Base-by-base conservation (phyloP, 345 rosid species). In the Microcos paniculata region DNA sequence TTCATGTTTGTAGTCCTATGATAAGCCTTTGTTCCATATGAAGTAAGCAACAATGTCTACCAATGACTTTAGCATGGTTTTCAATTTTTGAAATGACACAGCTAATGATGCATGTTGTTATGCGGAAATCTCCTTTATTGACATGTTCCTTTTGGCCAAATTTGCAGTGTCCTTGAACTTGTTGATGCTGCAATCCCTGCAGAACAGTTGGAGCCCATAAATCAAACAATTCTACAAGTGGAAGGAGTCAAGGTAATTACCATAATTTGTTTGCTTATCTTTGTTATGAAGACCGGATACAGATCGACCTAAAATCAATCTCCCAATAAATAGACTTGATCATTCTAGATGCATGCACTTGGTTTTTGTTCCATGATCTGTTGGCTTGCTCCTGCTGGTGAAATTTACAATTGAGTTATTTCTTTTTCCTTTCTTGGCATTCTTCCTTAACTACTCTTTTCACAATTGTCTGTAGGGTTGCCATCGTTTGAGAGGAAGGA, bases 401-500 rank as follows among this genome's bases (percentile, higher is more conserved):
- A 66, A 65, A 65, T 42, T 3, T 43, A 42, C 11, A 23, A 14
- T 19, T 67, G 11, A 26, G 38, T 58, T 24, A 4, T 71, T 62
- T 55, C 49, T 38, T n/a, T 62, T 68, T 30, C 56, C 62, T 46
- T 38, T 58, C 26, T n/a, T 45, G 16, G 16, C 5, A 48, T 45
- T 52, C 49, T 73, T 67, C 51, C 57, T 71, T 58, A 72, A 59
- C 31, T 48, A 66, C 64, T 57, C 45, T 45, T 59, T 51, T 68
- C 53, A 6, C 23, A 49, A 62, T 33, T 79, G 35, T 64, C 38
- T 73, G 67, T 82, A 95, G 98, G 98, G 97, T 71, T 93, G 98
- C 76, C 99, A 95, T 82, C 97, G 90, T 59, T 84, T 95, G 85
- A 87, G 99, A 83, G 99, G 97, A 72, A 93, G 99, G 85, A 89